Base-by-base conservation (phyloP, 202 grass and related monocot species). In the Digitaria exilis region DNA sequence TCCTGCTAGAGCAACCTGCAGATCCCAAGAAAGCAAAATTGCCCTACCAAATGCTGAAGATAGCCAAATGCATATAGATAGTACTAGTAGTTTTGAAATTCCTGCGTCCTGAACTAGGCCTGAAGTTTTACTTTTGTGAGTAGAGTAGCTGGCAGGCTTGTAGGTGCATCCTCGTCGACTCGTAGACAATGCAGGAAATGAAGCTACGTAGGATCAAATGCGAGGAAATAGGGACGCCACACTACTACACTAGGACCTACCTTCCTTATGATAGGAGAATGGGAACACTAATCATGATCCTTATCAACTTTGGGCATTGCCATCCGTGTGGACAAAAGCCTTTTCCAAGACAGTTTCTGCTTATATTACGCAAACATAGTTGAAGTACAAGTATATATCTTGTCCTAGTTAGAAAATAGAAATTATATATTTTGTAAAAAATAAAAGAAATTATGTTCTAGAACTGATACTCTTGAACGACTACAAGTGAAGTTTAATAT, bases 91-190 rank as follows among this genome's bases (percentile, higher is more conserved):
- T n/a, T n/a, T 2, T 49, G 19, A 34, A 78, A 24, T 16, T 50
- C 19, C 30, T 24, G 44, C 24, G 12, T 50, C 29, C 30, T 6
- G 10, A 65, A 37, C 21, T 16, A 16, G 48, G 12, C 30, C 5
- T 75, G 1, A 2, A 55, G 19, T 39, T n/a, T 75, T 56, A 24
- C 30, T 7, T 52, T 34, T 66, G 11, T 49, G 42, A 49, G 26
- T 44, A 62, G 57, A 77, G 58, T 77, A 63, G 75, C 57, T 77
- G 56, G 75, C 57, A 41, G 52, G 3, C 16, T 49, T 70, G 22
- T 9, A 71, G 44, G 17, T 32, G 16, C 41, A 21, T 32, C 60
- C 34, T 26, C 12, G 8, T 34, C n/a, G n/a, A 73, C 48, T 26
- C 12, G 7, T 34, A 73, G 70, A 6, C 29, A 21, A 5, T 22